Evolutionary conservation across 2,329 filamentous ascomycete genomes (phyloP).

Genomic region (Diatrype stigma): DNA sequence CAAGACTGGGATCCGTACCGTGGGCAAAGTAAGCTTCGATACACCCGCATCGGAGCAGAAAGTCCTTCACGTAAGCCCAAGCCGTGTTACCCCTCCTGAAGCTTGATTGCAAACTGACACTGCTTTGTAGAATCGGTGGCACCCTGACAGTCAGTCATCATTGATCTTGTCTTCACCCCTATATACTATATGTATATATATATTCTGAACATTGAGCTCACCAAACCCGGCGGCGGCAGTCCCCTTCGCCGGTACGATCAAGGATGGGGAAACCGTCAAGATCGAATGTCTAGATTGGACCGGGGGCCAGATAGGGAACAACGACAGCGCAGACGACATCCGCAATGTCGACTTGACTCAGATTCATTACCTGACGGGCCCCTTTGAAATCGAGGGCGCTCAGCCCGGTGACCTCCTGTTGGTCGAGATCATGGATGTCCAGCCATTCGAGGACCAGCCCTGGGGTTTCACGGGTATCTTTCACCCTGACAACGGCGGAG

Average conservation of each 20-base stretch:
- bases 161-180: not conserved
- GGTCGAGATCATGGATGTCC: constrained; percentile 89
- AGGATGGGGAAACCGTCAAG: constrained; percentile 82
- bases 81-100: constrained; percentile 9
- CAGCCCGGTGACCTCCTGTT: constrained; percentile 81
- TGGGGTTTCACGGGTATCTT: constrained; percentile 93
- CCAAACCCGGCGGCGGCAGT: constrained; percentile 44
- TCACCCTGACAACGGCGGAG: constrained; percentile 74
- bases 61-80: constrained; percentile 61
- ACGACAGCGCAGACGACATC: constrained; percentile 85
- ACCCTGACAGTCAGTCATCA: constrained; percentile 70
- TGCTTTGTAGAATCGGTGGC: constrained; percentile 77
- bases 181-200: not conserved
- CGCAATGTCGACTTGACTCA: constrained; percentile 78
- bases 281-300: constrained; percentile 89
- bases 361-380: constrained; percentile 84
- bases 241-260: constrained; percentile 67
- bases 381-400: constrained; percentile 80
- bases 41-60: constrained; percentile 67
- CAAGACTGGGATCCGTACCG: constrained; percentile 58
- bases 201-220: no score
- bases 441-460: constrained; percentile 78
- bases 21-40: constrained; percentile 68
- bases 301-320: constrained; percentile 80
- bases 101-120: constrained; percentile 2